Base-by-base conservation (phyloP, 805 yeast genomes). In the Jamesozyma gamospora region DNA sequence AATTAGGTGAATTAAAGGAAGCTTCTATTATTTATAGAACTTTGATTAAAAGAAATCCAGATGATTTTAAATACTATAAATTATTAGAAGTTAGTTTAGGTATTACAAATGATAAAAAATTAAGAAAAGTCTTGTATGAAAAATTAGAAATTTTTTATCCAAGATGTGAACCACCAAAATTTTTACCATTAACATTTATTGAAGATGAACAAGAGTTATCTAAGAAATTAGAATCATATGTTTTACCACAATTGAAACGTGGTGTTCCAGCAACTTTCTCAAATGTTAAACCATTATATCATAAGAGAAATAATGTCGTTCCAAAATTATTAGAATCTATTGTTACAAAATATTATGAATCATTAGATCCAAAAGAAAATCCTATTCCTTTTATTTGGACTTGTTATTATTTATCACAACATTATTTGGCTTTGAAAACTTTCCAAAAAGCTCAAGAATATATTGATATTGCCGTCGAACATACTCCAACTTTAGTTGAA, bases 221-320 rank as follows among this genome's bases (percentile, higher is more conserved):
- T 33, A 43, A 43, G 9, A 71, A 72, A 39, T 77, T 74, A 6
- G 50, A 62, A 25, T 57, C 58, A 2, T 92, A 87, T 56, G 61
- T 88, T 34, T 42, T 71, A 4, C 60, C 68, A 4, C 83, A 80
- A 53, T 71, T 92, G 51, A 64, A 71, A 45, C 72, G 86, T 41
- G 94, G 95, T 31, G 92, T 87, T 27, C 97, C 97, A 4, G 83
- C 96, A 1, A 73, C 92, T 4, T 92, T 88, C 63, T 81, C 81
- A 40, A 81, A 84, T 50, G 75, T 92, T 36, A 87, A 88, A 62
- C 83, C 94, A 1, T 67, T 87, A 47, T 85, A 84, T 63, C 70
- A 66, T 40, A 72, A 67, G 36, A 60, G 70, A 49, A 41, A 50
- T 28, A 44, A 48, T 9, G 66, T 56, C 35, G 67, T 63, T 49